phyloP scores from a whole-genome alignment of 129 eudicot species.

The Solidago caesia region DNA sequence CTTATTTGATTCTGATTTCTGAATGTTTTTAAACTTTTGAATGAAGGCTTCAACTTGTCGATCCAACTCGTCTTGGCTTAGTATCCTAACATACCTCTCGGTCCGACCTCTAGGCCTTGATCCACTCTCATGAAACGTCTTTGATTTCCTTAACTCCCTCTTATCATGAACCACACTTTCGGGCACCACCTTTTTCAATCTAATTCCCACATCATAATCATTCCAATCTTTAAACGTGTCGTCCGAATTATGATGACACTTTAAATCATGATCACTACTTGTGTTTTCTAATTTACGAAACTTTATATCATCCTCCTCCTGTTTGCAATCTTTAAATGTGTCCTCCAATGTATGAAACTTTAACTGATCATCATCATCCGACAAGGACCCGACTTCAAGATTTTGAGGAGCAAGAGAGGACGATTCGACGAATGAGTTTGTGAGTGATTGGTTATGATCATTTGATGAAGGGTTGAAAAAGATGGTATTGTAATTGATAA shows the following conservation, averaged over 20 bases:
- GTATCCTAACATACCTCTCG: constrained; percentile 32
- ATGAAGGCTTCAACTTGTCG: constrained; percentile 71
- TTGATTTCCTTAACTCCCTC: constrained; percentile 55
- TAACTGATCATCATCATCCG: constrained; percentile 19
- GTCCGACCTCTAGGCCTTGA: constrained; percentile 37
- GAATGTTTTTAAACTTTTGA: constrained; percentile 39
- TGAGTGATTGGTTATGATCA: constrained; percentile 16
- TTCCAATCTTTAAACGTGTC: constrained; percentile 19
- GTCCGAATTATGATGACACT: neutral
- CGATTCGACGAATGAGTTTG: constrained; percentile 7
- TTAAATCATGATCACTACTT: neutral
- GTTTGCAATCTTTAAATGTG: neutral
- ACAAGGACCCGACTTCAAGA: constrained; percentile 1
- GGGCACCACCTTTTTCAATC: constrained; percentile 9
- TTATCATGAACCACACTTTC: constrained; percentile 26
- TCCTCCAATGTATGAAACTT: constrained; percentile 9
- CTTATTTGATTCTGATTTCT: constrained; percentile 30
- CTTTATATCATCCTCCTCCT: neutral
- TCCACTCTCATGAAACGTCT: constrained; percentile 54
- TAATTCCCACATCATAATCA: constrained; percentile 27
- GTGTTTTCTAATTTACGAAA: neutral
- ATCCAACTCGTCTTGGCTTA: constrained; percentile 53
- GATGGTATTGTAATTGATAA: constrained; percentile 30
- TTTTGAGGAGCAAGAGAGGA: constrained; percentile 13
- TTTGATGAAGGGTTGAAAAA: constrained; percentile 25